Evolutionary conservation across 257 asterid species (phyloP), one percentile per base, ranked within the genome.

Genomic region (Nicotiana sylvestris): DNA sequence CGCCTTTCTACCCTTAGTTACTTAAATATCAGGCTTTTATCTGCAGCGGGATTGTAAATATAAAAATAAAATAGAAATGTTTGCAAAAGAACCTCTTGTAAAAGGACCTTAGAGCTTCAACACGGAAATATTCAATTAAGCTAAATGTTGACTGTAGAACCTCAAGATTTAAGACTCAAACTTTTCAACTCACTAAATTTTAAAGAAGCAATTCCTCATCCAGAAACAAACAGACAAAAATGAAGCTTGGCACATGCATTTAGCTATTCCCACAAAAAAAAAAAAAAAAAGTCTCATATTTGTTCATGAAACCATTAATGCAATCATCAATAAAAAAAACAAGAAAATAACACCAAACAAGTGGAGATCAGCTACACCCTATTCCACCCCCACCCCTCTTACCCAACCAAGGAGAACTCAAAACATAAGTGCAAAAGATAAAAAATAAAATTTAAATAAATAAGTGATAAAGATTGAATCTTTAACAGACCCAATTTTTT

Each of bases 311-410:
- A 11, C 56, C 3, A 51, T 11, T 51, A 16, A 51, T 51, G 57
- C 57, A 51, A 51, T 51, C 9, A 16, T 51, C 57, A 10, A 70
- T 21, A 32, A 21, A 70, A n/a, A 70, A 69, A 69, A 69, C 56
- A 37, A 69, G 56, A 69, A 43, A 18, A 70, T 21, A 70, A 70
- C 32, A 70, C 81, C n/a, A 81, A 80, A 49, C 80, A 76, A 3
- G 78, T 80, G 30, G 68, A 74, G 81, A n/a, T 74, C 17, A 25
- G 72, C 78, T 82, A 67, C 39, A 51, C 64, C 62, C 27, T 37
- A 17, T 17, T 30, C 76, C 49, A 77, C 57, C 21, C 56, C 80
- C 60, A 12, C 82, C 2, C 46, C 2, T 39, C 46, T 39, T 39
- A 1, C 46, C 46, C 46, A 39, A 39, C 46, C 46, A 39, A 61